Conservation (phyloP, 352 stramenopile species). For the Phytophthora podocarpi region DNA sequence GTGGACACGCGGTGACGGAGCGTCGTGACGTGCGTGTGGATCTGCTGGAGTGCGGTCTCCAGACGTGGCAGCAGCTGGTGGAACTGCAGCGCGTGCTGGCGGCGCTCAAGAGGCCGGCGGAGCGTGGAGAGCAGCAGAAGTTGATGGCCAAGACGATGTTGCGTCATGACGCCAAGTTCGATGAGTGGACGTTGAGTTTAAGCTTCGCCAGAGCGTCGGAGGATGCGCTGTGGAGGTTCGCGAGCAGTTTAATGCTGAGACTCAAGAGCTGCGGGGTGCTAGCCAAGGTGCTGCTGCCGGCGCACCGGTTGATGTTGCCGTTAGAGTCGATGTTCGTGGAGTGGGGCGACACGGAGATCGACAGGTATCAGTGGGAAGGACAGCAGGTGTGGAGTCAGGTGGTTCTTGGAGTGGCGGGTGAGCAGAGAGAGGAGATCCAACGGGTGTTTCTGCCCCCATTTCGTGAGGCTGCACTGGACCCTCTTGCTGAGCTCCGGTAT, state of each 20-base stretch:
- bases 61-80: slow-evolving; percentile 54
- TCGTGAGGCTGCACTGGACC: background rate
- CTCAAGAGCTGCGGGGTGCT: slow-evolving; percentile 50
- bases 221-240: slow-evolving; percentile 53
- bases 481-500: slow-evolving; percentile 28
- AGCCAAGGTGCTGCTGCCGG: slow-evolving; percentile 30
- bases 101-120: slow-evolving; percentile 30
- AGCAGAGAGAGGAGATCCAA: slow-evolving; percentile 29
- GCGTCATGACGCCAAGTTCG: slow-evolving; percentile 17
- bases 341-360: slow-evolving; percentile 1
- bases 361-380: slow-evolving; percentile 37
- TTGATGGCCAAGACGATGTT: slow-evolving; percentile 31
- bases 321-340: slow-evolving; percentile 24
- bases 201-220: slow-evolving; percentile 33
- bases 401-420: slow-evolving; percentile 11
- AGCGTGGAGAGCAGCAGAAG: background rate
- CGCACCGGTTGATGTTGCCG: slow-evolving; percentile 18
- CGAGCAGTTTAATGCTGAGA: slow-evolving; percentile 45
- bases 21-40: slow-evolving; percentile 26
- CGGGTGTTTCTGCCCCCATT: slow-evolving; percentile 29
- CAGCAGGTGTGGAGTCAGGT: slow-evolving; percentile 24
- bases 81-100: slow-evolving; percentile 50
- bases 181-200: slow-evolving; percentile 45
- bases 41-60: slow-evolving; percentile 55
- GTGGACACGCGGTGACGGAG: background rate